Percentiles rank a stretch among this genome's conserved stretches.
phyloP scores from a whole-genome alignment of 192 early-diverging fungal species.

The Linnemannia schmuckeri region DNA sequence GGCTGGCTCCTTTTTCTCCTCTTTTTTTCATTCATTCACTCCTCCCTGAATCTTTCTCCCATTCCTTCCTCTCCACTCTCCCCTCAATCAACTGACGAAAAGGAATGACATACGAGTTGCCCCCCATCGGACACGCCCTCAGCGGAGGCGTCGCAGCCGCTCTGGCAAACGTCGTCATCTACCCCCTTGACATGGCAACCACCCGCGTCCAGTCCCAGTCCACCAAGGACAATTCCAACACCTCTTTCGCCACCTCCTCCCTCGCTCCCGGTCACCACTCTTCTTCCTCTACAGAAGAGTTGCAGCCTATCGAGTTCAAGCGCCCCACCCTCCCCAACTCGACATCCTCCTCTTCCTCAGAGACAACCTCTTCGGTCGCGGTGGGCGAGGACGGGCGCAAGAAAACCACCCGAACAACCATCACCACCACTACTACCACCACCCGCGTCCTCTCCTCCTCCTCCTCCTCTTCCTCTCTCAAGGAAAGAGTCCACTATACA shows the following conservation, averaged over 20 bases:
- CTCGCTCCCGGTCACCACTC: neutral
- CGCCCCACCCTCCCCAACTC: constrained; percentile 19
- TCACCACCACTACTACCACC: constrained; percentile 44
- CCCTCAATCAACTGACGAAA: neutral
- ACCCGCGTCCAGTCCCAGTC: constrained; percentile 53
- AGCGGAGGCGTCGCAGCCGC: constrained; percentile 62
- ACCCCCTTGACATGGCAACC: constrained; percentile 64
- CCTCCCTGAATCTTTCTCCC: neutral
- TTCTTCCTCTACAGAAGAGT: neutral
- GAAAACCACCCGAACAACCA: constrained; percentile 33
- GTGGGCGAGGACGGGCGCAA: constrained; percentile 31
- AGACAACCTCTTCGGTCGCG: constrained; percentile 15
- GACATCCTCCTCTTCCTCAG: constrained; percentile 20
- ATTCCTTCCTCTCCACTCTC: constrained; percentile 4
- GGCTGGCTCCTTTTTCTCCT: neutral
- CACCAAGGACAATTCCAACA: constrained; percentile 14
- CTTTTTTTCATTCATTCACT: neutral
- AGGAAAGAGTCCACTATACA: constrained; percentile 34
- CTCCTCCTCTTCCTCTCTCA: neutral
- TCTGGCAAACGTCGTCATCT: constrained; percentile 61
- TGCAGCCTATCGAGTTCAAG: constrained; percentile 46
- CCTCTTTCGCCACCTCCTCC: neutral
- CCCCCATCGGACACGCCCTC: constrained; percentile 64
- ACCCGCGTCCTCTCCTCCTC: constrained; percentile 6
- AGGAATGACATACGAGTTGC: constrained; percentile 59